Conservation (phyloP, 2,329 filamentous ascomycete species). For the Ilyonectria robusta region DNA sequence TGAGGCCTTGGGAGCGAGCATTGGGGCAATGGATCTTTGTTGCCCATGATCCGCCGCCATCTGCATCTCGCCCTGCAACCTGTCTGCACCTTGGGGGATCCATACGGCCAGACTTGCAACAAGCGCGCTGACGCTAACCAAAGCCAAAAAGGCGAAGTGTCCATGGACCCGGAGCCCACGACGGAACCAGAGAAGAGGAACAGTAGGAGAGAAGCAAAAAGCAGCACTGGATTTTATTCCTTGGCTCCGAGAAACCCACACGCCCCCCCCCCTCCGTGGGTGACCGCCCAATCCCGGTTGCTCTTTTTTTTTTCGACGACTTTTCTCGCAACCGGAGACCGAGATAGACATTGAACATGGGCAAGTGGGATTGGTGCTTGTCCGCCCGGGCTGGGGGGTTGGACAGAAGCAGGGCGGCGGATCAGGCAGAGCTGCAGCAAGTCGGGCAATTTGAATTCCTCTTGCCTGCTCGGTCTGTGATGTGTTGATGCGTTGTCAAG, state of each 20-base stretch:
- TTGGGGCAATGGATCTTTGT: slow-evolving; percentile 32
- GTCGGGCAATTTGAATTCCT: slow-evolving; percentile 44
- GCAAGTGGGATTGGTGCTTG: slow-evolving; percentile 38
- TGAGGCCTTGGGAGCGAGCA: slow-evolving; percentile 31
- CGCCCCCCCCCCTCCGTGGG: slow-evolving; percentile 32
- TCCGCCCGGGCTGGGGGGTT: slow-evolving; percentile 36
- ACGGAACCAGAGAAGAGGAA: slow-evolving; percentile 4
- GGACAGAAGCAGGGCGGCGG: slow-evolving; percentile 46
- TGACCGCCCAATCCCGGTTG: slow-evolving; percentile 36
- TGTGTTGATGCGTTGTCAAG: slow-evolving; percentile 68
- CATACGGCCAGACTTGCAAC: slow-evolving; percentile 42
- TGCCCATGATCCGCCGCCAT: slow-evolving; percentile 38
- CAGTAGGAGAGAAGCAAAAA: slow-evolving; percentile 45
- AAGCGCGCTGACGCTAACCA: slow-evolving; percentile 51
- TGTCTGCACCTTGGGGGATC: slow-evolving; percentile 33
- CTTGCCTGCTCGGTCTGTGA: slow-evolving; percentile 36
- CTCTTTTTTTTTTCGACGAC: slow-evolving; percentile 41
- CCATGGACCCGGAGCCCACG: not conserved
- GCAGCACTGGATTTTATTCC: slow-evolving; percentile 52
- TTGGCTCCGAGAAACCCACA: slow-evolving; percentile 35
- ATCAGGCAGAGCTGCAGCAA: slow-evolving; percentile 51
- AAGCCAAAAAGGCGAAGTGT: slow-evolving; percentile 41
- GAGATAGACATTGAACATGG: slow-evolving; percentile 34
- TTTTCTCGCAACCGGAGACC: slow-evolving; percentile 32
- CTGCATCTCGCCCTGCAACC: slow-evolving; percentile 38